These are phyloP conservation scores for Hymenoscyphus repandus DNA, from an alignment of 2,329 filamentous ascomycete genomes.

Conservation along the genomic window DNA sequence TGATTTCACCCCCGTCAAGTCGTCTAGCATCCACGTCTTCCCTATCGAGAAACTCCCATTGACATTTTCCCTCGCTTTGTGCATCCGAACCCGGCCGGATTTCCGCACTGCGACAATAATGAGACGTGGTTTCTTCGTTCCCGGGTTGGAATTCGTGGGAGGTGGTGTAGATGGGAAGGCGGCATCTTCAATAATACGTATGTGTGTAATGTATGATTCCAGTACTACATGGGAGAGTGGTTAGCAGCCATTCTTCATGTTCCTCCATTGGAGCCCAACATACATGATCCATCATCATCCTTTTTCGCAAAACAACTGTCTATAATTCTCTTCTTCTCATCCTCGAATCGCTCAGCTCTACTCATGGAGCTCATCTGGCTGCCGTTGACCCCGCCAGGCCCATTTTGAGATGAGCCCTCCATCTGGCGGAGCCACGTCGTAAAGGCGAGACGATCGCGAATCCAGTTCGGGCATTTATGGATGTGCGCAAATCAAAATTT, in stretches of 20 bases:
- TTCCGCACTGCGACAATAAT: slow-evolving; percentile 92
- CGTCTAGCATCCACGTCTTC: slow-evolving; percentile 96
- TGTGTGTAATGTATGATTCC: slow-evolving; percentile 98
- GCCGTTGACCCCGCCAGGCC: slow-evolving; percentile 29
- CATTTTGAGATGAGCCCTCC: slow-evolving; percentile 30
- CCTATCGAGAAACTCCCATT: slow-evolving; percentile 96
- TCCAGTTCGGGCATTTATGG: slow-evolving; percentile 21
- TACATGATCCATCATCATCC: slow-evolving; percentile 81
- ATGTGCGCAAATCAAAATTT: slow-evolving; percentile 1
- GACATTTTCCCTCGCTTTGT: slow-evolving; percentile 93
- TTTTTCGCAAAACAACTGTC: slow-evolving; percentile 91
- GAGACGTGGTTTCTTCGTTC: slow-evolving; percentile 80
- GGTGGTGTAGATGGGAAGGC: slow-evolving; percentile 78
- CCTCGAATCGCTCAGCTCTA: slow-evolving; percentile 81
- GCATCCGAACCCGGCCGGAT: slow-evolving; percentile 87
- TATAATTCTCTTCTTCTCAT: slow-evolving; percentile 91
- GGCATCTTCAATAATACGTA: slow-evolving; percentile 83
- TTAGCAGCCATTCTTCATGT: background rate
- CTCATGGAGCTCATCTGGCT: slow-evolving; percentile 21
- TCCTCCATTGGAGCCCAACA: slow-evolving; percentile 3
- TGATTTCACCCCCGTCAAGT: slow-evolving; percentile 77
- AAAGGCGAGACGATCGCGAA: slow-evolving; percentile 7
- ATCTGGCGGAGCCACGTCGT: slow-evolving; percentile 31
- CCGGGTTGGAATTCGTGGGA: slow-evolving; percentile 67
- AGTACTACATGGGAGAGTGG: slow-evolving; percentile 45